Conservation (phyloP, 306 rosid species). For the Boehmeria nivea region DNA sequence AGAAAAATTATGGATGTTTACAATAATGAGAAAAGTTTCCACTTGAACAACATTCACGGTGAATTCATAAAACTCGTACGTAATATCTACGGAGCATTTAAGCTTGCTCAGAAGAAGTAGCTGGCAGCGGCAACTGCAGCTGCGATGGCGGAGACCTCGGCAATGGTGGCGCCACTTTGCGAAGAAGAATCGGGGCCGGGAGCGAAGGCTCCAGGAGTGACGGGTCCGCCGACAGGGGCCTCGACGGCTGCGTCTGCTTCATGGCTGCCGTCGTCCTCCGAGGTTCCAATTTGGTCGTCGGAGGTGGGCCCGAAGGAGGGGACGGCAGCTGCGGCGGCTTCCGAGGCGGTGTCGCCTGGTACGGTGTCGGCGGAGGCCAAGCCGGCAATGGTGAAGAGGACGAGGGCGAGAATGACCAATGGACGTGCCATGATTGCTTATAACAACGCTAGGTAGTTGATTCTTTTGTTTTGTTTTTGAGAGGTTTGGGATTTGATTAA, state of each 20-base stretch:
- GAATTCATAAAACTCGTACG: no score
- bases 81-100: neutral
- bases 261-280: neutral
- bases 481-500: no score
- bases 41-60: no score
- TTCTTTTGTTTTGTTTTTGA: no score
- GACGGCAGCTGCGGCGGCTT: neutral
- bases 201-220: neutral
- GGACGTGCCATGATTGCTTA: constrained; percentile 5
- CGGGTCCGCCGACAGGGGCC: constrained; percentile 46
- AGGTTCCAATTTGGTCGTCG: constrained; percentile 29
- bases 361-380: constrained; percentile 15
- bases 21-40: neutral
- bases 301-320: neutral
- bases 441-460: no score
- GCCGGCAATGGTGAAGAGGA: constrained; percentile 30
- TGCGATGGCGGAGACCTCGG: constrained; percentile 16
- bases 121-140: constrained; percentile 27
- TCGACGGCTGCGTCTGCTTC: neutral
- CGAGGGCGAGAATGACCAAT: neutral
- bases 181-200: neutral
- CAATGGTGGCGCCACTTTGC: constrained; percentile 15
- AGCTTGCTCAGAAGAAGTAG: constrained; percentile 18
- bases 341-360: neutral
- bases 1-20: neutral